Percentiles rank a stretch among this genome's conserved stretches.
These are phyloP conservation scores for Lachancea quebecensis DNA, from an alignment of 805 yeast species.

Conservation along the genomic window DNA sequence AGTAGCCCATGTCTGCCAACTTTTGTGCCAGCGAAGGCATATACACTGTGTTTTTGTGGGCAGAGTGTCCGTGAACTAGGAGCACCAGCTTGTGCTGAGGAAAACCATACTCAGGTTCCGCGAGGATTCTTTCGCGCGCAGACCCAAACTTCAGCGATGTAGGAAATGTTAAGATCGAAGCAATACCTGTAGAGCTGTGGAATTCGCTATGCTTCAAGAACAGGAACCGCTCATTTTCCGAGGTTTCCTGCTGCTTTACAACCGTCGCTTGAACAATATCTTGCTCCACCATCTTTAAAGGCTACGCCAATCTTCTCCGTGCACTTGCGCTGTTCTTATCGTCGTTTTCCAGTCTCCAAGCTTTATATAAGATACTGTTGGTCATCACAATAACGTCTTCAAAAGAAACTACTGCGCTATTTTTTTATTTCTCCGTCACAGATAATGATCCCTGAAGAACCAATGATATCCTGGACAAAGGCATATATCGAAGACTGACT, in stretches of 20 bases:
- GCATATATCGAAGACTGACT: too few species aligned
- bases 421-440: too few species aligned
- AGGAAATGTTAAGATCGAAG: constrained; percentile 35
- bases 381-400: too few species aligned
- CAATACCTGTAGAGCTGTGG: constrained; percentile 28
- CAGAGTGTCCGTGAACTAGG: constrained; percentile 77
- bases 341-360: background rate
- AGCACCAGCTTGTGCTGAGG: constrained; percentile 47
- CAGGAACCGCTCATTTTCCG: constrained; percentile 15
- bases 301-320: background rate
- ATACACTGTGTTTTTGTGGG: constrained; percentile 76
- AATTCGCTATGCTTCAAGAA: constrained; percentile 17
- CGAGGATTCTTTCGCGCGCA: constrained; percentile 12
- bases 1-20: constrained; percentile 57
- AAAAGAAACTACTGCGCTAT: too few species aligned
- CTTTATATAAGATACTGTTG: background rate
- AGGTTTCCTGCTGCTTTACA: constrained; percentile 5
- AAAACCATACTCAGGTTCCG: constrained; percentile 16
- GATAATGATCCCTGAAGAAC: background rate
- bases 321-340: background rate
- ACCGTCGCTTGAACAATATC: constrained; percentile 6
- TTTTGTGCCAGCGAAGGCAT: constrained; percentile 54
- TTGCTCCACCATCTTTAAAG: constrained; percentile 6
- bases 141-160: constrained; percentile 19
- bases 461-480: too few species aligned